A percentile compares a stretch with the other conserved stretches of the same genome.
phyloP scores from a whole-genome alignment of 345 rosid genomes.

The Boechera stricta region DNA sequence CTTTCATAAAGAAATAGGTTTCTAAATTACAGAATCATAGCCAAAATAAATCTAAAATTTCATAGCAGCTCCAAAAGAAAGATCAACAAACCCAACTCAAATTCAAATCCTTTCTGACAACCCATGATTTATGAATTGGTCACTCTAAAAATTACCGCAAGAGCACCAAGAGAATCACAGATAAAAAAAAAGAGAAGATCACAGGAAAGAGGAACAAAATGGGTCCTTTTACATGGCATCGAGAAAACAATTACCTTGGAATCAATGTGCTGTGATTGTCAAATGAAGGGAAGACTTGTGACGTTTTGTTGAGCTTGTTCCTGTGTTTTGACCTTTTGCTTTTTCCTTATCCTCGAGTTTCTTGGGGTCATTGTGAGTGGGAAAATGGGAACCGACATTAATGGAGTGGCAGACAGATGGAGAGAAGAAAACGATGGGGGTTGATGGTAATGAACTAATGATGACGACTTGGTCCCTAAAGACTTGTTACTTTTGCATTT shows the following conservation, averaged over 20 bases:
- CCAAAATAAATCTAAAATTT: background rate
- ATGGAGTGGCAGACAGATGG: slow-evolving; percentile 42
- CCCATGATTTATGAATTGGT: background rate
- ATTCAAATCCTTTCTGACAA: slow-evolving; percentile 4
- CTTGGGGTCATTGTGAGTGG: slow-evolving; percentile 17
- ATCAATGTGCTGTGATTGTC: background rate
- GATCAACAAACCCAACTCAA: background rate
- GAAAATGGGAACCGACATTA: slow-evolving; percentile 34
- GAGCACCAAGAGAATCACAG: background rate
- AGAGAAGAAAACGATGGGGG: slow-evolving; percentile 7
- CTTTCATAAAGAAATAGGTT: background rate
- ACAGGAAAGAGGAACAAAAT: background rate
- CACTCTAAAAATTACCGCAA: background rate
- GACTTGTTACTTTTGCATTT: background rate
- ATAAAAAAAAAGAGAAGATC: background rate
- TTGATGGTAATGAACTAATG: background rate
- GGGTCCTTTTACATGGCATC: background rate
- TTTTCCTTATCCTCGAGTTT: background rate
- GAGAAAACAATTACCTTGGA: background rate
- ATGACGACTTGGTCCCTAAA: slow-evolving; percentile 11
- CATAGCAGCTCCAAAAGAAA: background rate
- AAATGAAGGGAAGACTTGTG: background rate
- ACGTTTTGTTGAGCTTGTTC: background rate
- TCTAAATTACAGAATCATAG: background rate
- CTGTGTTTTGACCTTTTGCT: background rate